Evolutionary conservation across 2,329 filamentous ascomycete species (phyloP), one percentile per base, ranked within the genome.

Genomic region (Phoma sp.): DNA sequence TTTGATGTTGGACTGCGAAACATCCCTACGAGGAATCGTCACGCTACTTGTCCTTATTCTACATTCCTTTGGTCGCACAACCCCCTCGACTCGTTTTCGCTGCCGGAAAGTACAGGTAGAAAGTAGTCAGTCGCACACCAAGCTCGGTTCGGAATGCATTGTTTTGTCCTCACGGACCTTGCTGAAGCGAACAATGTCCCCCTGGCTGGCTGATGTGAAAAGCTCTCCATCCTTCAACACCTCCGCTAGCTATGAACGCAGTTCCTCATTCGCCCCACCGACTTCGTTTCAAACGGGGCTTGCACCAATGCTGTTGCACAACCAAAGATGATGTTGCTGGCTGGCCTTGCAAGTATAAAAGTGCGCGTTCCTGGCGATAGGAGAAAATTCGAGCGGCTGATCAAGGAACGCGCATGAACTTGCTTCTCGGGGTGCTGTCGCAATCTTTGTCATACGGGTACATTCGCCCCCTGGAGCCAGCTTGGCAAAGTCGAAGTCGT

Each of bases 61-160:
- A 29, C 15, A 42, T 49, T 36, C 29, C 17, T 49, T 9, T 23
- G 17, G 36, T 40, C 25, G 34, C 33, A 36, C 15, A 17, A 23
- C 15, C 17, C 26, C 12, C 17, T 21, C 14, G 26, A 9, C 23
- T 25, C 5, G 15, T 42, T 42, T 7, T 36, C 14, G 46, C 21
- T 34, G 42, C 49, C 10, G 14, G 15, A 29, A 6, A 5, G 11
- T 32, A 23, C 25, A 10, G 37, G 20, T 12, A 32, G 29, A 18
- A 34, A 12, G 9, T 21, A 20, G 5, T 21, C 9, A 12, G n/a
- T 45, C 30, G 11, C 36, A 42, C 42, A 30, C 49, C 36, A 18
- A 18, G 9, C 32, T 7, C n/a, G 15, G 14, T 18, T 30, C 17
- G 46, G 46, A 54, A 54, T 54, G 51, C 23, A 42, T 18, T 40